Evolutionary conservation across 2,329 filamentous ascomycete species (phyloP), one percentile per base, ranked within the genome.

Genomic region (Aspergillus fructus): DNA sequence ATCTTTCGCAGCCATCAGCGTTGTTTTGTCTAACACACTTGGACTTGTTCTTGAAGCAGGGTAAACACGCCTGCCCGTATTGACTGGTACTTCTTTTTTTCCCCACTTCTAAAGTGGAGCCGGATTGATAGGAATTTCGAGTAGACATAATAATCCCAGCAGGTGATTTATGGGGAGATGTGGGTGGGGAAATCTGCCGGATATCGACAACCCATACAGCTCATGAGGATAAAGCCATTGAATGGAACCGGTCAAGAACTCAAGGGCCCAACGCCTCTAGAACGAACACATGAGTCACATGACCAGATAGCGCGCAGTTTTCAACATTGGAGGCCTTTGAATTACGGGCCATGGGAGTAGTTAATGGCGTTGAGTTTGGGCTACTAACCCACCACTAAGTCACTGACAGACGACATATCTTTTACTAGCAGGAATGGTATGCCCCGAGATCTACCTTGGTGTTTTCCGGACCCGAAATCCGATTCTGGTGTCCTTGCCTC

Each of bases 31-130:
- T 51, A n/a, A 51, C 49, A 34, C 49, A 51, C 23, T 51, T 51
- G 24, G 49, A 51, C 39, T 51, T 51, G 24, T 39, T 51, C 49
- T 51, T 51, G 49, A 51, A 51, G 37, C 49, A 51, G 24, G 42
- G 49, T 13, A 51, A n/a, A 24, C 49, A 51, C 6, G 49, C 49
- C 17, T 51, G 24, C 4, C 49, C 49, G 27, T 51, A 41, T 23
- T 39, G 37, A 27, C 27, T 11, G 9, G 24, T 39, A 24, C n/a
- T 27, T 30, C 49, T 51, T 27, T 27, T 51, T 11, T 33, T 51
- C 27, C 37, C 37, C 49, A 51, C 37, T n/a, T 12, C 34, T 11
- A 23, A 42, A 42, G 37, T 43, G 21, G 49, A 42, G 24, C 39
- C 23, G 11, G 23, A 8, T 19, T 42, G 23, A 17, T 27, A 33